Conservation (phyloP, 2,329 filamentous ascomycete species). For the Cercospora sp. region DNA sequence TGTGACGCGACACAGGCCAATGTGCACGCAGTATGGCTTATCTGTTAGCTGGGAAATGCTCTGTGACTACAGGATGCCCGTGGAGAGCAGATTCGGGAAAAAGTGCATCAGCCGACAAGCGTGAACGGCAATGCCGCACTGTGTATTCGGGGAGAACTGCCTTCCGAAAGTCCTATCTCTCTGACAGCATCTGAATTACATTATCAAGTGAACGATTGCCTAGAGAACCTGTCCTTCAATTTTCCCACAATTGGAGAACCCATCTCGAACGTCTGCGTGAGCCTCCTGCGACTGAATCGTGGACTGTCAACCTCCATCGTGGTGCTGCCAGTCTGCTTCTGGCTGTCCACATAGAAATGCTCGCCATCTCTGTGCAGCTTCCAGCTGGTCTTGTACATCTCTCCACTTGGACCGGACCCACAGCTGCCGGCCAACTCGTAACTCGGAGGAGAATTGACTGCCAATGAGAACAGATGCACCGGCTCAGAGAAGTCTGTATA, state of each 20-base stretch:
- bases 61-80: neutral
- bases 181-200: neutral
- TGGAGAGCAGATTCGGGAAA: neutral
- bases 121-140: neutral
- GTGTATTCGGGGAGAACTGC: neutral
- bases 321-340: slow-evolving; percentile 29
- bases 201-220: neutral
- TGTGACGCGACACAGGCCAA: neutral
- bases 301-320: slow-evolving; percentile 21
- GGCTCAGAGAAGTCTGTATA: slow-evolving; percentile 80
- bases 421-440: slow-evolving; percentile 56
- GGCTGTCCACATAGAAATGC: slow-evolving; percentile 56
- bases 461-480: slow-evolving; percentile 42
- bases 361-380: slow-evolving; percentile 42
- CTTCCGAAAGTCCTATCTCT: neutral
- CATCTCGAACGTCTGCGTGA: slow-evolving; percentile 37
- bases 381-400: slow-evolving; percentile 51
- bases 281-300: slow-evolving; percentile 28
- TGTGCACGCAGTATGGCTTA: neutral
- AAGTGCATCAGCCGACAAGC: neutral
- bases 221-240: slow-evolving; percentile 18
- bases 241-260: slow-evolving; percentile 36
- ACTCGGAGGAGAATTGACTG: slow-evolving; percentile 61
- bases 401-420: slow-evolving; percentile 55
- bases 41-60: neutral